A percentile compares a stretch with the other conserved stretches of the same genome.
Evolutionary conservation across 2,329 filamentous ascomycete species (phyloP).

Genomic region (Penicillium janthinellum): DNA sequence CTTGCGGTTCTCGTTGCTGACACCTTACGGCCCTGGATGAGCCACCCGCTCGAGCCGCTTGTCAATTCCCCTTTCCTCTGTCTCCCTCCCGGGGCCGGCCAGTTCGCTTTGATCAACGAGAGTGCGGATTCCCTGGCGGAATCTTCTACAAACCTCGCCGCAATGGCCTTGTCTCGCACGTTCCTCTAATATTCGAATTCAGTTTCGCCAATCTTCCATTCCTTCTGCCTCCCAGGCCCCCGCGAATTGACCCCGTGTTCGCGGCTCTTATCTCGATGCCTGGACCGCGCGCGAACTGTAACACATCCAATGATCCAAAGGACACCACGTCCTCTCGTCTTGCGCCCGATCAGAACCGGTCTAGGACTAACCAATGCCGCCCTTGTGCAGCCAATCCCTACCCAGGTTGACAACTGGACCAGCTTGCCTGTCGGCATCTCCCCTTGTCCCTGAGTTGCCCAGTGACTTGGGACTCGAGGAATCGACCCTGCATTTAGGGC

Average conservation of each 20-base stretch:
- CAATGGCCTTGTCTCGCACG: not conserved
- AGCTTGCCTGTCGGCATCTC: slow-evolving; percentile 1
- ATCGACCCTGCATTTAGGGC: not conserved
- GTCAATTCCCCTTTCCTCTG: not conserved
- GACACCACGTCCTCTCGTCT: not conserved
- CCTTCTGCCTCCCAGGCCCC: slow-evolving; percentile 14
- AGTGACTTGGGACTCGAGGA: not conserved
- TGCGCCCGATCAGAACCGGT: not conserved
- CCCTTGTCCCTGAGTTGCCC: slow-evolving; percentile 1
- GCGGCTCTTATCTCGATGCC: not conserved
- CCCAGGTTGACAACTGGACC: not conserved
- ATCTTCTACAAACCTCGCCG: not conserved
- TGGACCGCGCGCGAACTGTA: not conserved
- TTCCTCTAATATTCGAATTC: not conserved
- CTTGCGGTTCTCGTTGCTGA: slow-evolving; percentile 1
- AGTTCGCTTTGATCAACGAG: not conserved
- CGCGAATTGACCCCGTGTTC: not conserved
- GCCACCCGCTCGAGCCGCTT: slow-evolving; percentile 3
- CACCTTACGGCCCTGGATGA: not conserved
- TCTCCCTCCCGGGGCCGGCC: not conserved
- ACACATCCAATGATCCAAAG: not conserved
- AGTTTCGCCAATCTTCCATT: not conserved
- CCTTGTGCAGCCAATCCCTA: not conserved
- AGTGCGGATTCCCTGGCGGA: not conserved
- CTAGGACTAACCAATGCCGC: not conserved